Base-by-base conservation (phyloP, 192 early-diverging fungal species). In the Coemansia brasiliensis region DNA sequence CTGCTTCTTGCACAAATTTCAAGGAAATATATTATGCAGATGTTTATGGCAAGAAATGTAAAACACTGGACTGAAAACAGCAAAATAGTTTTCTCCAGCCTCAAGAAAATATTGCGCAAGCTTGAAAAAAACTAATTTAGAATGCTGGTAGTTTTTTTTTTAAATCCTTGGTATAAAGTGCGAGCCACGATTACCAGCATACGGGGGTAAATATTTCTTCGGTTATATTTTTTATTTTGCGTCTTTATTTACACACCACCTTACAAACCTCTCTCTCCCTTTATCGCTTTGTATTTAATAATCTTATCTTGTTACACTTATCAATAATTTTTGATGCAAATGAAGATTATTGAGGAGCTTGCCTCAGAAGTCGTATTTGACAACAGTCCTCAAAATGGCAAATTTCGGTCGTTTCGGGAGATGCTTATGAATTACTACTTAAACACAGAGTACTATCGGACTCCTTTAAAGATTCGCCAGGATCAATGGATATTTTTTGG, bases 401-500 rank as follows among this genome's bases (percentile, higher is more conserved):
- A 62, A 22, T 48, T 53, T 10, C 56, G 66, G 27, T 72, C 76
- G 38, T 79, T 79, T 37, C 61, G 57, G 57, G 61, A 79, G 27
- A 69, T 79, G 69, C 24, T 72, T 2, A 67, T 80, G 26, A 65
- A 65, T 24, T 74, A 80, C 56, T 80, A 80, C 49, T 46, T 63
- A 17, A 58, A 83, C 69, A 85, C 87, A 2, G 79, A 82, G 40
- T 85, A 86, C 43, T 63, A 81, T 12, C 87, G 89, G 13, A 72
- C 80, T 12, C 74, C 83, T 5, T 61, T 72, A 26, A 77, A 87
- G 63, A 80, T 87, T 39, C 72, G 82, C 35, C 63, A 60, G 13
- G 87, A 90, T 67, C 68, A 83, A 63, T 59, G 55, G 39, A 67
- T 78, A 9, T 40, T 82, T 20, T 65, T 70, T 35, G 83, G 79